These are phyloP conservation scores for Myotisia sp. DNA, from an alignment of 2,329 filamentous ascomycete genomes.

Conservation along the genomic window DNA sequence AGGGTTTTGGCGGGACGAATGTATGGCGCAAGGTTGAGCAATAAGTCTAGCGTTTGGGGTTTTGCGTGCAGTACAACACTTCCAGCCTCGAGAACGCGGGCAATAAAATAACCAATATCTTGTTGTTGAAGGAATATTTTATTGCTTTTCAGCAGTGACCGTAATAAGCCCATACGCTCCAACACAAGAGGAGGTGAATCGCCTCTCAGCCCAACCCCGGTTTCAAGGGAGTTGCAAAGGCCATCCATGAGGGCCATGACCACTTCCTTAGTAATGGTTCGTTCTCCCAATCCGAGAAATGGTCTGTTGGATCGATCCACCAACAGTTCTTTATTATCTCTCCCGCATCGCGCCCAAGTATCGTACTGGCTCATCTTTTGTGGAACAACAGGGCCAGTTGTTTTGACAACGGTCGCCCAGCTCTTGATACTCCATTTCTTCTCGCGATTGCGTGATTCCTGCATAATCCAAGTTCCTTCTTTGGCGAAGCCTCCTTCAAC, in stretches of 20 bases:
- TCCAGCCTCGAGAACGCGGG: conserved; percentile 39
- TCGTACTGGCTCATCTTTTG: conserved; percentile 25
- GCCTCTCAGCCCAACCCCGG: conserved; percentile 25
- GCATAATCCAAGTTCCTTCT: conserved; percentile 29
- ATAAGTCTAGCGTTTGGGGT: conserved; percentile 31
- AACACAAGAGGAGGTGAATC: conserved; percentile 20
- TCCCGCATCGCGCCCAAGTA: conserved; percentile 23
- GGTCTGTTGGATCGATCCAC: conserved; percentile 13
- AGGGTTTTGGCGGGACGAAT: conserved; percentile 1
- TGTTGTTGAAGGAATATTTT: conserved; percentile 19
- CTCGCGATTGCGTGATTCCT: conserved; percentile 19
- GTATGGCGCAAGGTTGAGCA: conserved; percentile 17
- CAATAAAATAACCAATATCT: conserved; percentile 26
- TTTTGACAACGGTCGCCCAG: conserved; percentile 23
- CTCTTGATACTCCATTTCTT: conserved; percentile 29
- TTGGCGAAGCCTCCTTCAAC: conserved; percentile 32
- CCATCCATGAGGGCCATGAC: conserved; percentile 42
- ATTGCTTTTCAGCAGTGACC: conserved; percentile 20
- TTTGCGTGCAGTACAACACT: conserved; percentile 32
- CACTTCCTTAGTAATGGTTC: conserved; percentile 45
- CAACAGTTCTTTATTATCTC: conserved; percentile 8
- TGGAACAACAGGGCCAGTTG: conserved; percentile 18
- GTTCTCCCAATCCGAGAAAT: conserved; percentile 28
- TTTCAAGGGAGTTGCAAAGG: conserved; percentile 32
- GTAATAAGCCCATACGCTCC: conserved; percentile 25